These are phyloP conservation scores for Pleurotus citrinopileatus DNA, from an alignment of 768 basidiomycete species.

Conservation along the genomic window DNA sequence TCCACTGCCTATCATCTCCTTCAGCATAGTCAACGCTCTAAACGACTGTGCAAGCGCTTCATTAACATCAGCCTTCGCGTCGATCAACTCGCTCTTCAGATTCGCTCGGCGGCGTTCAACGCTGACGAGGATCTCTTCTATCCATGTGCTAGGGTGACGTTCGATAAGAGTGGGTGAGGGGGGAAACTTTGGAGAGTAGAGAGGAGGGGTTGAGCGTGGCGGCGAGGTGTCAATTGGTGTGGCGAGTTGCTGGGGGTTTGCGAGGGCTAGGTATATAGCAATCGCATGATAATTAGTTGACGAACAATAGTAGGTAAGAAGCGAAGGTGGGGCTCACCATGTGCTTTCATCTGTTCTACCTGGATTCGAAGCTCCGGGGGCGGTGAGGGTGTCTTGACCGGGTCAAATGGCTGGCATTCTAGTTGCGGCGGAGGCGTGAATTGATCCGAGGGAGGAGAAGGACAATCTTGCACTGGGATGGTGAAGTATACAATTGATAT, in stretches of 20 bases:
- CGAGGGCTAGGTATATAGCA: background rate
- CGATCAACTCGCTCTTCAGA: background rate
- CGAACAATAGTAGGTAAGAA: too few relatives aligned
- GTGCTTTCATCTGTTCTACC: background rate
- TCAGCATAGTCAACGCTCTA: background rate
- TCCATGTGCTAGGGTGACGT: conserved; percentile 1
- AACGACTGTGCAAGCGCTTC: background rate
- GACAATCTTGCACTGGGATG: background rate
- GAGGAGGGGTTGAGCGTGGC: background rate
- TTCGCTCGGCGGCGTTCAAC: background rate
- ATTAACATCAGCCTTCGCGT: background rate
- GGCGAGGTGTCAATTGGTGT: background rate
- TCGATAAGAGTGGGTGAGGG: background rate
- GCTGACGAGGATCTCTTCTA: conserved; percentile 1
- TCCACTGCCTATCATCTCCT: background rate
- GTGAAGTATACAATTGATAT: background rate
- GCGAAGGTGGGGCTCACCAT: too few relatives aligned
- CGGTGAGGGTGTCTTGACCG: background rate
- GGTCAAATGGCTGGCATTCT: background rate
- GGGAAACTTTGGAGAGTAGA: background rate
- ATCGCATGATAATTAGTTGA: too few relatives aligned
- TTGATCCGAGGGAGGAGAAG: conserved; percentile 1
- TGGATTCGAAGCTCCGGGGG: background rate
- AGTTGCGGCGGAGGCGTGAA: background rate
- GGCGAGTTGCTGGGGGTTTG: background rate